Base-by-base conservation (phyloP, 2,329 filamentous ascomycete genomes). In the Paecilomyces sp. region DNA sequence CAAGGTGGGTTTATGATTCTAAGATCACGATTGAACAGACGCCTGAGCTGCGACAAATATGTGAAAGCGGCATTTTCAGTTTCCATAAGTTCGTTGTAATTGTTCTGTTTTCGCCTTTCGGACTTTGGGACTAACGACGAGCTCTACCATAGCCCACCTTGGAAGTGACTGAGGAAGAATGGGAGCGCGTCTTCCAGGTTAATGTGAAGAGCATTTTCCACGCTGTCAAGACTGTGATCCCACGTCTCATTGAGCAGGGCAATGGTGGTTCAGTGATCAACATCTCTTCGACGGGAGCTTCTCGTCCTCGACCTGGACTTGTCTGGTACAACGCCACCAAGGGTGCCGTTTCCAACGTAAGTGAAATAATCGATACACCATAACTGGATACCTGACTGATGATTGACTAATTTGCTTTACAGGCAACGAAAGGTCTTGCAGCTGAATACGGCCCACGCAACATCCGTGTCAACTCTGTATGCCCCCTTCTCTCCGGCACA, bases 381-480 rank as follows among this genome's bases (percentile, higher is more conserved):
- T 47, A 9, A 3, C 15, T 30, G 34, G 50, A 50, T 5, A 55
- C 25, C 6, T 25, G 13, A 33, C 30, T 12, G 25, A 34, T 11
- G 25, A 28, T 58, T 28, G 31, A 58, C 41, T 3, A 34, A 64
- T 63, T 55, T 47, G 9, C 34, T 31, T 33, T 36, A 22, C 60
- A 80, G 71, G 83, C 81, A 13, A 85, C 83, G 1, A 85, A 83
- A 72, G 81, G 81, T 5, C 78, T 91, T 65, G 88, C 87, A 1
- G 84, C 87, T 1, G 88, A 90, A 70, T 90, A 87, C 64, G 88
- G 84, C 0, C 80, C 83, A 0, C 81, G 88, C 57, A 80, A 88
- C 62, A 88, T 91, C 62, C 81, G 88, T 0, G 85, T 90, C 68
- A 89, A 89, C 62, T 80, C 83, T 1, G 84, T 92, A 13, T 89